Base-by-base conservation (phyloP, 2,329 filamentous ascomycete species). In the Sporothrix brasiliensis region DNA sequence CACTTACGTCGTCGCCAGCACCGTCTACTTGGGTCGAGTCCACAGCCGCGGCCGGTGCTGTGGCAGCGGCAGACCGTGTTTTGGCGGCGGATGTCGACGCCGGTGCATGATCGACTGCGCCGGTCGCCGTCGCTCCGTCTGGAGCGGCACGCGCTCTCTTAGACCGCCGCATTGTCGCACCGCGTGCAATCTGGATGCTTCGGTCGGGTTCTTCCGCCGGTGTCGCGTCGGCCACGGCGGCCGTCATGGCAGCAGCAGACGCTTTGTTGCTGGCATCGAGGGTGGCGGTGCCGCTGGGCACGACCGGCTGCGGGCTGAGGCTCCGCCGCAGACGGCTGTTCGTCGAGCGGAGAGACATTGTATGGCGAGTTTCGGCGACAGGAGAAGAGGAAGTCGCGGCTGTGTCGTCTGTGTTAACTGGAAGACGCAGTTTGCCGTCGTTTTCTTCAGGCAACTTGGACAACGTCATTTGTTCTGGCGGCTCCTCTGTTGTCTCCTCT, bases 141-240 rank as follows among this genome's bases (percentile, higher is more conserved):
- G 34, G 50, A 10, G 39, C 58, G 16, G 34, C 34, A 13, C 2
- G 44, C 1, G 68, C 65, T 61, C 56, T 39, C 58, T 70, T 70
- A 3, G 63, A 54, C 13, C 71, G 71, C 5, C 67, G 58, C 4
- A 58, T 53, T n/a, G 49, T 63, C 19, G 65, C 71, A 53, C 70
- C 72, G 71, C 41, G 73, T 14, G 77, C 76, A 4, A 78, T 74
- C 13, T 74, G 47, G 21, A 77, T 68, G n/a, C 63, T 66, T 6
- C 27, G n/a, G 24, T 66, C 63, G 9, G 63, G 63, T 14, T 65
- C 60, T 19, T 52, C 63, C 1, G 63, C 19, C 30, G 16, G 10
- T 11, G 24, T 19, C 3, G n/a, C 30, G 19, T 67, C 14, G 44
- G 34, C 24, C 14, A 61, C 41, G n/a, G 58, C 60, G 6, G 60